Evolutionary conservation across 805 yeast genomes (phyloP).

Genomic region (Debaryomyces hansenii): DNA sequence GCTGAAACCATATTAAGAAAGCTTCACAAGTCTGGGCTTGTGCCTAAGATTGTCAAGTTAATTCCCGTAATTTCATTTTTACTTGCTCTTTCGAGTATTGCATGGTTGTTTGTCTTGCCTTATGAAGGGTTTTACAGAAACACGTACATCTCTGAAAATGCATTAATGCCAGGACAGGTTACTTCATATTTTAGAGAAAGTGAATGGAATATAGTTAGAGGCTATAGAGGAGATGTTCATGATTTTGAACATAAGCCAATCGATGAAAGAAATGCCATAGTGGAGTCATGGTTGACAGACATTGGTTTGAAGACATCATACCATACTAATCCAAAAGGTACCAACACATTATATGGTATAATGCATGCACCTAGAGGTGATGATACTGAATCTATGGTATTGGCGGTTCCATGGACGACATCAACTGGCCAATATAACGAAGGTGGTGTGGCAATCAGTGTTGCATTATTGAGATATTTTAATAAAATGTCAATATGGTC

Average conservation of each 20-base stretch:
- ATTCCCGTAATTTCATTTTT: conserved; percentile 34
- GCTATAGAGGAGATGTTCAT: conserved; percentile 64
- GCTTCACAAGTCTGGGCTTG: conserved; percentile 38
- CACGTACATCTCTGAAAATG: conserved; percentile 93
- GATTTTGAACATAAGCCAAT: conserved; percentile 33
- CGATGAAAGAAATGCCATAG: conserved; percentile 41
- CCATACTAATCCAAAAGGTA: conserved; percentile 41
- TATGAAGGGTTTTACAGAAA: conserved; percentile 76
- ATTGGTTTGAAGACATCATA: conserved; percentile 67
- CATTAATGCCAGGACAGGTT: conserved; percentile 95
- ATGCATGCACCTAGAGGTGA: conserved; percentile 94
- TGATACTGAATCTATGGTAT: conserved; percentile 90
- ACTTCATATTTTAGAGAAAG: conserved; percentile 87
- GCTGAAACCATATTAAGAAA: conserved; percentile 41
- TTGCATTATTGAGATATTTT: conserved; percentile 78
- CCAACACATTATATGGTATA: conserved; percentile 66
- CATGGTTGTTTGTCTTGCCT: conserved; percentile 64
- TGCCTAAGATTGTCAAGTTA: conserved; percentile 33
- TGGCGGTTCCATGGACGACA: conserved; percentile 85
- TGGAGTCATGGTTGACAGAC: conserved; percentile 62
- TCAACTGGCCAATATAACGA: conserved; percentile 63
- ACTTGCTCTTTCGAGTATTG: conserved; percentile 34
- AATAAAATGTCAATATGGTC: conserved; percentile 92
- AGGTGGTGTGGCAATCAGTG: conserved; percentile 75
- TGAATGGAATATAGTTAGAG: conserved; percentile 91